A percentile compares a stretch with the other conserved stretches of the same genome.
Evolutionary conservation across 192 early-diverging fungal species (phyloP).

Genomic region (Coemansia asiatica): DNA sequence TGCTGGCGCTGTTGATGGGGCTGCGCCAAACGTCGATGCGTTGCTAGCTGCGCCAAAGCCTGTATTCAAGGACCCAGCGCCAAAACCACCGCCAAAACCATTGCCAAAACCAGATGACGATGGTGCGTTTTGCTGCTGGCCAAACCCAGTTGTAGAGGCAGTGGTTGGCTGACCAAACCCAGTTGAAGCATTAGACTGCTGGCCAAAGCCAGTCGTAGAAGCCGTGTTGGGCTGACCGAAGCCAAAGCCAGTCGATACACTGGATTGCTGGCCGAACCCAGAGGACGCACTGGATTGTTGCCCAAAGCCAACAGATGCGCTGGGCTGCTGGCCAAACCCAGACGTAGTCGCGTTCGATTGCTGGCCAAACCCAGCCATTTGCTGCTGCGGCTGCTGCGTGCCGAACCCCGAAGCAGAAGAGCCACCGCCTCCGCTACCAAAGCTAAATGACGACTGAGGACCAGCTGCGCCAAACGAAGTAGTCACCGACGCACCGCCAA

Average conservation of each 20-base stretch:
- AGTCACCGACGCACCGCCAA: slow-evolving; percentile 19
- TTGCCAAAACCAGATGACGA: slow-evolving; percentile 15
- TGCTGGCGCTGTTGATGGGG: neutral
- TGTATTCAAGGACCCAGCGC: slow-evolving; percentile 14
- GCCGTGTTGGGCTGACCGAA: neutral
- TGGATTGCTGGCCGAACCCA: slow-evolving; percentile 2
- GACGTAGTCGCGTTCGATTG: neutral
- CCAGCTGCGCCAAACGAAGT: neutral
- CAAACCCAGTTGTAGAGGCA: slow-evolving; percentile 1
- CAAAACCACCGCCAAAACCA: slow-evolving; percentile 22
- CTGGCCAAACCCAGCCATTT: slow-evolving; percentile 4
- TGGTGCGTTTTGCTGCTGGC: slow-evolving; percentile 7
- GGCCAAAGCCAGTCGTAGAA: slow-evolving; percentile 4
- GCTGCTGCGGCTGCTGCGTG: neutral
- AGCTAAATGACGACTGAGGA: slow-evolving; percentile 7
- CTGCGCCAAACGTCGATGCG: slow-evolving; percentile 21
- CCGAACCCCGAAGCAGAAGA: slow-evolving; percentile 3
- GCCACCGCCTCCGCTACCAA: neutral
- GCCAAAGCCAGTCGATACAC: neutral
- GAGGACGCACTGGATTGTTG: neutral
- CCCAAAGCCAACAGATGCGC: slow-evolving; percentile 1
- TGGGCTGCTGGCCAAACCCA: slow-evolving; percentile 4
- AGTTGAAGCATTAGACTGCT: slow-evolving; percentile 4
- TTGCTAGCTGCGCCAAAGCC: slow-evolving; percentile 29
- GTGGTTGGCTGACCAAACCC: slow-evolving; percentile 6